Conservation (phyloP, 495 filamentous ascomycete species). For the Daldinia decipiens region DNA sequence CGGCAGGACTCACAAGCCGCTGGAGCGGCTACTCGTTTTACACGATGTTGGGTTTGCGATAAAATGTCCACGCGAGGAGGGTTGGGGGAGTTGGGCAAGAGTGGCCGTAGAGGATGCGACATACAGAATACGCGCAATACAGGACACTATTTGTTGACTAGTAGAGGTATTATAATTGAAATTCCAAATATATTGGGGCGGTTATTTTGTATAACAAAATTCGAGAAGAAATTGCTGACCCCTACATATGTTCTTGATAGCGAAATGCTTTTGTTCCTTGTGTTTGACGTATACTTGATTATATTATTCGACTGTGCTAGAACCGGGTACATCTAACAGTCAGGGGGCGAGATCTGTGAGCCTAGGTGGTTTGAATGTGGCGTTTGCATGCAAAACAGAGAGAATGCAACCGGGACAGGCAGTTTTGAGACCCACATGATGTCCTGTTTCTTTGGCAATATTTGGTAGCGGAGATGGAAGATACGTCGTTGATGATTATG, state of each 20-base stretch:
- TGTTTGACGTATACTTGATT: slow-evolving; percentile 6
- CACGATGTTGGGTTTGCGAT: slow-evolving; percentile 27
- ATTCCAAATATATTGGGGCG: background rate
- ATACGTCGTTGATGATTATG: background rate
- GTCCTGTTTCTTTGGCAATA: slow-evolving; percentile 5
- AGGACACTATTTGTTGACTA: background rate
- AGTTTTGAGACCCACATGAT: slow-evolving; percentile 21
- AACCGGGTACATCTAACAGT: slow-evolving; percentile 29
- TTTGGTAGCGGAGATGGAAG: background rate
- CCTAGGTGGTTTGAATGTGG: slow-evolving; percentile 38
- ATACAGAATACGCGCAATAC: slow-evolving; percentile 22
- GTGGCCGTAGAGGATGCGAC: slow-evolving; percentile 37
- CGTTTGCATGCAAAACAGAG: slow-evolving; percentile 29
- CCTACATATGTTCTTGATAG: background rate
- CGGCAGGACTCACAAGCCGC: slow-evolving; percentile 41
- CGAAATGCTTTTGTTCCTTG: background rate
- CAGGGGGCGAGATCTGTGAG: slow-evolving; percentile 19
- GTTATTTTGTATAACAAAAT: background rate
- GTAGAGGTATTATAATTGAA: background rate
- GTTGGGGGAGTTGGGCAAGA: slow-evolving; percentile 41
- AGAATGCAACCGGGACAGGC: slow-evolving; percentile 32
- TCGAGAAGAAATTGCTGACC: background rate
- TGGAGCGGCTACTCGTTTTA: slow-evolving; percentile 29
- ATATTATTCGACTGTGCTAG: slow-evolving; percentile 21
- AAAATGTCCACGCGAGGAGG: slow-evolving; percentile 30